Evolutionary conservation across 805 yeast genomes (phyloP), one percentile per base, ranked within the genome.

Genomic region (Nakazawaea ambrosiae): DNA sequence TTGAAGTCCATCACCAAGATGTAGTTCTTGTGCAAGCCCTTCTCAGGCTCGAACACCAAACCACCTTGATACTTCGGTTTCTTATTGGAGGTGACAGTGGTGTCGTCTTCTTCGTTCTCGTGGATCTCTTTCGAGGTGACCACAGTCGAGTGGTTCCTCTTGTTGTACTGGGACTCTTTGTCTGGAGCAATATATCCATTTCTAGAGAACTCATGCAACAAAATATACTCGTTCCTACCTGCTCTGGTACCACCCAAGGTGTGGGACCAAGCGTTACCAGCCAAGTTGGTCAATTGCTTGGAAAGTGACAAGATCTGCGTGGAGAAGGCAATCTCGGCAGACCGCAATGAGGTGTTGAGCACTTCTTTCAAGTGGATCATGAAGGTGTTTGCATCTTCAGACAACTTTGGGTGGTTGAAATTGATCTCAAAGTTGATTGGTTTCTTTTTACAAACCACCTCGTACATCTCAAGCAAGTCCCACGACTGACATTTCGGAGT

Each of bases 211-310:
- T 92, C 97, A 57, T 92, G 98, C 39, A 92, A 63, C 58, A 92
- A 66, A 70, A 92, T 85, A 55, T 65, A 92, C 58, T 92, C 97
- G 60, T 90, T 90, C 63, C 98, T 75, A 49, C 95, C 97, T 8
- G 96, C 94, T 50, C 98, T 73, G 0, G 97, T 87, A 60, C 98
- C 98, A 36, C 87, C 80, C 35, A 92, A 66, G 1, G 98, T 92
- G 45, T 86, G 88, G 2, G 94, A 74, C 98, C 98, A 92, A 0
- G 96, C 90, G 57, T 92, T 92, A 49, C 98, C 98, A 1, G 97
- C 97, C 44, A 92, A 67, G 47, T 81, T 83, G 1, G 98, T 92
- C 51, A 92, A 67, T 53, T 89, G 96, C 49, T 86, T 86, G 0
- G 97, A 84, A 37, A 92, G 66, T 2, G 97, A 86, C 37, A 92